These are phyloP conservation scores for Neofusicoccum cordaticola DNA, from an alignment of 2,329 filamentous ascomycete genomes.

Conservation along the genomic window DNA sequence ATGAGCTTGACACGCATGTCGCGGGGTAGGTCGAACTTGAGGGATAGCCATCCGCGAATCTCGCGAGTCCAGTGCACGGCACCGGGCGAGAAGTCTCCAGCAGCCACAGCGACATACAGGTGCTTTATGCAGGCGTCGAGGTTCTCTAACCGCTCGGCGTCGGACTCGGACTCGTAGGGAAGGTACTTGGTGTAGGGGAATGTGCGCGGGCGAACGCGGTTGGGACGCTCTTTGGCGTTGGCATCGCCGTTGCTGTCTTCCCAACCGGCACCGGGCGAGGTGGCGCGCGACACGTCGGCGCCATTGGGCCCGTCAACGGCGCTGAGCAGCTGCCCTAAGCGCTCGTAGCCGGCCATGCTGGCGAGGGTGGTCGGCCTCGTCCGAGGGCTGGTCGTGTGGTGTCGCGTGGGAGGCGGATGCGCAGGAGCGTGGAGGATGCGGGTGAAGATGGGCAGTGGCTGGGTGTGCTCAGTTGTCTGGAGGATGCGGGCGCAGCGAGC, in stretches of 20 bases:
- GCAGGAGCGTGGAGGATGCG: neutral
- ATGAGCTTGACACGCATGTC: conserved; percentile 80
- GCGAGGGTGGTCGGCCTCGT: conserved; percentile 8
- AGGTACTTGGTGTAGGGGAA: conserved; percentile 91
- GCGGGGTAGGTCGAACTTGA: conserved; percentile 95
- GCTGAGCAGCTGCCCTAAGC: conserved; percentile 43
- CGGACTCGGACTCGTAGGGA: conserved; percentile 83
- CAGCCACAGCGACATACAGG: conserved; percentile 85
- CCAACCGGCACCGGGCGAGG: conserved; percentile 71
- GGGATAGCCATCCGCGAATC: conserved; percentile 87
- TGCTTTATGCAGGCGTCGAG: conserved; percentile 87
- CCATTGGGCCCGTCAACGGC: conserved; percentile 33
- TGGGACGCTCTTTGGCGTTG: conserved; percentile 54
- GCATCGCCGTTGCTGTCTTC: conserved; percentile 50
- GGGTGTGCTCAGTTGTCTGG: neutral
- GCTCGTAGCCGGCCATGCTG: conserved; percentile 38
- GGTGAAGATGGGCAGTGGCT: neutral
- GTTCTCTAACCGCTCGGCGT: conserved; percentile 71
- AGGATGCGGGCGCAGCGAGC: neutral
- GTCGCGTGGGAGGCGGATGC: conserved; percentile 1
- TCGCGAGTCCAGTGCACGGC: conserved; percentile 97
- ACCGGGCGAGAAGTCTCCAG: conserved; percentile 90
- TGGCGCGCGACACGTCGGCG: conserved; percentile 78
- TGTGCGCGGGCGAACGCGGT: conserved; percentile 74
- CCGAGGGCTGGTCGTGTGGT: neutral